A percentile compares a stretch with the other conserved stretches of the same genome.
These are phyloP conservation scores for Punctularia strigosozonata DNA, from an alignment of 768 basidiomycete genomes.

Conservation along the genomic window DNA sequence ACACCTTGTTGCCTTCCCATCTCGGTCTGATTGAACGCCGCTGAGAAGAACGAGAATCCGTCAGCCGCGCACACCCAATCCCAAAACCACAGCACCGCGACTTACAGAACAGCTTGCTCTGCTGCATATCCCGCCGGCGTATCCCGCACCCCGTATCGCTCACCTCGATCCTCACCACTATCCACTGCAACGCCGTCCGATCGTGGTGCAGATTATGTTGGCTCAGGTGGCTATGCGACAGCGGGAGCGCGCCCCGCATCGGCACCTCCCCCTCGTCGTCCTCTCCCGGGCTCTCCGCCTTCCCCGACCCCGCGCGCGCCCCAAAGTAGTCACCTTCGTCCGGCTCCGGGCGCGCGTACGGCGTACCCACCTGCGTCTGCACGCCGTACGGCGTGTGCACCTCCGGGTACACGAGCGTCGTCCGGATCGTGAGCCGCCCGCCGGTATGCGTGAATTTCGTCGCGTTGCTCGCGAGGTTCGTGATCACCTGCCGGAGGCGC, in stretches of 20 bases:
- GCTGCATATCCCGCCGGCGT: constrained; percentile 51
- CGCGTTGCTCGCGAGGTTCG: constrained; percentile 77
- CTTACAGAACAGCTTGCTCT: constrained; percentile 63
- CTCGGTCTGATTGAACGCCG: constrained; percentile 71
- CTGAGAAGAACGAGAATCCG: constrained; percentile 21
- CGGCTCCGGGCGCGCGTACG: not conserved
- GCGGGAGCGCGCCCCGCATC: not conserved
- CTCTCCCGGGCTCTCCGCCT: not conserved
- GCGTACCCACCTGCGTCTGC: not conserved
- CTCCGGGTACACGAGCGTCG: constrained; percentile 37
- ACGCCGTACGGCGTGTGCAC: not conserved
- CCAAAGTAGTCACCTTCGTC: not conserved
- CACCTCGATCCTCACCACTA: constrained; percentile 79
- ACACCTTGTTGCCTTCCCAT: constrained; percentile 60
- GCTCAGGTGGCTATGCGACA: constrained; percentile 24
- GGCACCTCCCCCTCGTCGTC: constrained; percentile 6
- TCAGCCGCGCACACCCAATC: constrained; percentile 4
- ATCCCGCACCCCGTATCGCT: constrained; percentile 66
- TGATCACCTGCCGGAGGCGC: constrained; percentile 68
- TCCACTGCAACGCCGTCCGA: constrained; percentile 40
- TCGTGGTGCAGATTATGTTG: constrained; percentile 37
- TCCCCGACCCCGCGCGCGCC: not conserved
- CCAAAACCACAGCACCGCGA: constrained; percentile 4
- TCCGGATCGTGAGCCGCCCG: constrained; percentile 55
- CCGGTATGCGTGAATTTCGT: constrained; percentile 71